Evolutionary conservation across 179 eudicot genomes (phyloP).

Genomic region (Nepenthes alata): DNA sequence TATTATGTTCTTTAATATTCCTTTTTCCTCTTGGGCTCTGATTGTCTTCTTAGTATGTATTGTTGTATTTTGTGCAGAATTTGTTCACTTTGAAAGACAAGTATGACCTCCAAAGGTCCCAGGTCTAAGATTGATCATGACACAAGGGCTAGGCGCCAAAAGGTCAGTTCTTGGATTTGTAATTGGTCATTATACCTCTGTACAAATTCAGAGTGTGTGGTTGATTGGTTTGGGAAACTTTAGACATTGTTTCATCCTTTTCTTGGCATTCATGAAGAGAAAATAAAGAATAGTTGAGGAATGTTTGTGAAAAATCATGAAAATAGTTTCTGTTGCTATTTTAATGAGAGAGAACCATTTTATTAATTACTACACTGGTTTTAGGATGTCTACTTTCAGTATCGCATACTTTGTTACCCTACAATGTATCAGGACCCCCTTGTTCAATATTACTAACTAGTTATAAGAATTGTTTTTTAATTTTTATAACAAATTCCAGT

Average conservation of each 20-base stretch:
- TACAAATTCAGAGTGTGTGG: neutral
- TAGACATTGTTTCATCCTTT: neutral
- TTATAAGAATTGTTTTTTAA: no score
- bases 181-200: neutral
- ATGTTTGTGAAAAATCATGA: neutral
- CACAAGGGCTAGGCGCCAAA: slow-evolving; percentile 66
- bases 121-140: slow-evolving; percentile 92
- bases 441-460: no score
- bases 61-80: slow-evolving; percentile 7
- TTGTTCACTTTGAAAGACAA: neutral
- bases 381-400: no score
- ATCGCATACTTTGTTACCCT: no score
- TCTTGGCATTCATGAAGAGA: neutral
- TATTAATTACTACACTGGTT: no score
- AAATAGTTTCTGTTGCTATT: neutral
- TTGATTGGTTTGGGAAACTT: neutral
- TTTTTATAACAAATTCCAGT: no score
- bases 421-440: no score
- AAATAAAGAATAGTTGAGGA: neutral
- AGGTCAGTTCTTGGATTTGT: slow-evolving; percentile 28
- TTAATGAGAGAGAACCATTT: neutral
- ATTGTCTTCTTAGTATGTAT: neutral
- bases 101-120: slow-evolving; percentile 95
- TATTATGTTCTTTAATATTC: no score
- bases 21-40: no score